phyloP scores from a whole-genome alignment of 805 yeast species.

The fission yeast (Schizosaccharomyces pombe) region DNA sequence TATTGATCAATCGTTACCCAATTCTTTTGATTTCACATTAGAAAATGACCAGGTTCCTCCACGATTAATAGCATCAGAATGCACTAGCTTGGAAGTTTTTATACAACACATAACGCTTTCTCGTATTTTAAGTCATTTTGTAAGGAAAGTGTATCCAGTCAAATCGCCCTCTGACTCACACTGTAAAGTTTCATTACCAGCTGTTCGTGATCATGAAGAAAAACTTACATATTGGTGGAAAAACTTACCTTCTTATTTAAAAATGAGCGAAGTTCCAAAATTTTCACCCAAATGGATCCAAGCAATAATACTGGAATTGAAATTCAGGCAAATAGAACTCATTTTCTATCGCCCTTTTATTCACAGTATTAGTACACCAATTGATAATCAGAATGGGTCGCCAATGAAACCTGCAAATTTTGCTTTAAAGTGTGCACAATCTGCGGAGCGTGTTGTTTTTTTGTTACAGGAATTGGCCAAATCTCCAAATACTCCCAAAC shows the following conservation, averaged over 20 bases:
- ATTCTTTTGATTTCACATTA: neutral
- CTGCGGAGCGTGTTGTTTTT: neutral
- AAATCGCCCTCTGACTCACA: neutral
- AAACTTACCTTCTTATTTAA: slow-evolving; percentile 12
- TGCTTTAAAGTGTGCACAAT: neutral
- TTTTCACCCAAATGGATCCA: neutral
- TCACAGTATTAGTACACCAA: slow-evolving; percentile 25
- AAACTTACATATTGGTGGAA: neutral
- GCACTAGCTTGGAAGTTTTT: neutral
- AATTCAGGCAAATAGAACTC: slow-evolving; percentile 39
- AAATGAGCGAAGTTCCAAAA: slow-evolving; percentile 18
- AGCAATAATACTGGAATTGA: slow-evolving; percentile 8
- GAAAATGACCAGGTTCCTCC: neutral
- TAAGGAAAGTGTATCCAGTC: neutral
- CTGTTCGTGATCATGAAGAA: neutral
- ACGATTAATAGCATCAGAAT: neutral
- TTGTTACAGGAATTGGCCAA: neutral
- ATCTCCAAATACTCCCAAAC: neutral
- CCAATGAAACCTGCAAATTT: neutral
- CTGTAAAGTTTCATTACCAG: neutral
- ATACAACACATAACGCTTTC: neutral
- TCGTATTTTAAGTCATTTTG: slow-evolving; percentile 1
- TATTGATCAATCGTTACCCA: slow-evolving; percentile 67
- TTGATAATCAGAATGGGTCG: neutral
- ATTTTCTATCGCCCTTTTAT: slow-evolving; percentile 72